Evolutionary conservation across 179 eudicot species (phyloP), one percentile per base, ranked within the genome.

Genomic region (Vitellaria paradoxa): DNA sequence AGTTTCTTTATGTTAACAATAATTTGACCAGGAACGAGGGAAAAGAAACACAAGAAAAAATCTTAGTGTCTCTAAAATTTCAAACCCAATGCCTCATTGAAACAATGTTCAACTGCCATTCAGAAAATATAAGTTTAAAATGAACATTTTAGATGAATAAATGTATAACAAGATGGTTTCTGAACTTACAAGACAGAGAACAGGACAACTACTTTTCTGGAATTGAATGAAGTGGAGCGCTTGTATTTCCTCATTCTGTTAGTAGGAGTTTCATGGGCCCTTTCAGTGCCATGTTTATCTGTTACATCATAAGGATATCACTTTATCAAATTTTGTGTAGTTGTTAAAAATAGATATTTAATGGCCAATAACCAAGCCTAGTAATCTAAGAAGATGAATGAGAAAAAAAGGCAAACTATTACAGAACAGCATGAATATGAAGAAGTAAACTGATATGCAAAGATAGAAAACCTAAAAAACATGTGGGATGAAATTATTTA

Each of bases 121-220:
- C 9, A 55, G 42, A 49, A 15, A 26, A 30, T 47, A 5, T 6
- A 18, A 47, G 4, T 68, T 76, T 67, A 40, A 26, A 55, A 24
- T 15, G 55, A 76, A 68, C 52, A 49, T 53, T 40, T 52, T 24
- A 49, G 47, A 42, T 9, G 26, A 57, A 12, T 42, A 72, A 59
- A 76, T 70, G 23, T 52, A 46, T 57, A 37, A 47, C 13, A 42
- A 23, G 62, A 60, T 26, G 68, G 73, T 71, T 40, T 56, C n/a
- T 42, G 77, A 75, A 70, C 98, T 94, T 89, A 94, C 98, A 94
- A 76, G 79, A 91, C 80, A 49, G 98, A 94, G 89, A 91, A 94
- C 66, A 94, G 79, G 73, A 94, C 83, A 79, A 90, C 94, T 72
- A 93, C 88, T 84, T 82, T 88, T 81, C 94, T 85, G 72, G 97